Conservation (phyloP, 75 land plant species). For the Cupressus sempervirens region DNA sequence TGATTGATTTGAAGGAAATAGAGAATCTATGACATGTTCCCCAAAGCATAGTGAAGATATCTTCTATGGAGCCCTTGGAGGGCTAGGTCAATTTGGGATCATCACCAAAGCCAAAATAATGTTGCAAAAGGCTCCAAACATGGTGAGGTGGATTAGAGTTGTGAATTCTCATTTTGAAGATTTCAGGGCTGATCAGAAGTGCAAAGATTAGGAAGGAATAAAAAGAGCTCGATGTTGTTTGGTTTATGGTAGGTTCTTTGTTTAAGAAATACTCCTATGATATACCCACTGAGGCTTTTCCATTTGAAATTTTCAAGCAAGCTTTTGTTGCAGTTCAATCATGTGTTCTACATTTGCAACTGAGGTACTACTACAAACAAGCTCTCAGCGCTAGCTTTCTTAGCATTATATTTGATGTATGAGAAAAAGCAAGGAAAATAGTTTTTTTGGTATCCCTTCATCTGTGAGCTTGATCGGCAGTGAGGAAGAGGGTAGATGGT, state of each 20-base stretch:
- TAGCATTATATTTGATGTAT: too few relatives aligned
- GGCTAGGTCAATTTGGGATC: slow-evolving; percentile 51
- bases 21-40: slow-evolving; percentile 37
- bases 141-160: too few relatives aligned
- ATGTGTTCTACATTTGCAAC: too few relatives aligned
- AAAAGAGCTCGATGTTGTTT: slow-evolving; percentile 94
- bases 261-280: too few relatives aligned
- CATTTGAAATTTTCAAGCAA: too few relatives aligned
- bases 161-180: too few relatives aligned
- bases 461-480: slow-evolving; percentile 96
- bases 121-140: slow-evolving; percentile 38
- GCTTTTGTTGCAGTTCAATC: too few relatives aligned
- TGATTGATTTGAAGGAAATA: slow-evolving; percentile 23
- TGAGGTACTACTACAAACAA: too few relatives aligned
- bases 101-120: slow-evolving; percentile 42
- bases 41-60: slow-evolving; percentile 22
- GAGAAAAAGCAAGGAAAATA: slow-evolving; percentile 97
- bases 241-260: too few relatives aligned
- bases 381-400: too few relatives aligned
- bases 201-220: slow-evolving; percentile 90
- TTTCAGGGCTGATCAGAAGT: too few relatives aligned
- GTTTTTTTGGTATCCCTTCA: slow-evolving; percentile 93
- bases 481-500: slow-evolving; percentile 95
- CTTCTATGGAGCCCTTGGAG: slow-evolving; percentile 45
- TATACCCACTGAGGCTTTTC: too few relatives aligned